A percentile compares a stretch with the other conserved stretches of the same genome.
Conservation (phyloP, 805 yeast species). For the Jamesozyma spencerorum region DNA sequence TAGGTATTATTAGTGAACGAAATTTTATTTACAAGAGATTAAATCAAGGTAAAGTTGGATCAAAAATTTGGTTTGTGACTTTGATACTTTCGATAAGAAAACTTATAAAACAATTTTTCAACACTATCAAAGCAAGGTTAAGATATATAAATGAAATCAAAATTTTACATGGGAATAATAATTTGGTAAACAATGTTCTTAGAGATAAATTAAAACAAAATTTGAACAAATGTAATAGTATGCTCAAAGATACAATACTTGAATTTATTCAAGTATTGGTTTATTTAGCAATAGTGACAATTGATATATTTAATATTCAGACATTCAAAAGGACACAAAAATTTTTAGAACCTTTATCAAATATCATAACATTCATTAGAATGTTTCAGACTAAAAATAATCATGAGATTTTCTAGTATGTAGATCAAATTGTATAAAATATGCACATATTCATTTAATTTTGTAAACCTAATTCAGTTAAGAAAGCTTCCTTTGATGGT, state of each 20-base stretch:
- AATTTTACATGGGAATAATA: constrained; percentile 1
- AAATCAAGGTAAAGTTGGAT: constrained; percentile 22
- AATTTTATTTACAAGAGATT: constrained; percentile 19
- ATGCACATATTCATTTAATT: constrained; percentile 1
- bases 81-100: constrained; percentile 19
- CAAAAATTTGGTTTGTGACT: constrained; percentile 25
- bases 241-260: constrained; percentile 12
- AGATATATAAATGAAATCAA: constrained; percentile 12
- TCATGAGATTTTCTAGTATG: too few relatives aligned
- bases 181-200: constrained; percentile 12
- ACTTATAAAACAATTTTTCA: constrained; percentile 9
- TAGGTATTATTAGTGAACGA: constrained; percentile 22
- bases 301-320: constrained; percentile 16
- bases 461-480: constrained; percentile 50
- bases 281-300: constrained; percentile 16
- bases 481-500: constrained; percentile 66
- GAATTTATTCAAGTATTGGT: constrained; percentile 21
- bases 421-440: too few relatives aligned
- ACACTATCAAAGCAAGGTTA: constrained; percentile 7
- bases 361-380: constrained; percentile 15
- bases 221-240: constrained; percentile 9
- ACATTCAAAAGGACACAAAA: constrained; percentile 9
- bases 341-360: constrained; percentile 19
- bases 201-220: constrained; percentile 12
- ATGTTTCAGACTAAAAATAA: constrained; percentile 10